Conservation (phyloP, 176 grass and related monocot genomes). For the Oryza coarctata region DNA sequence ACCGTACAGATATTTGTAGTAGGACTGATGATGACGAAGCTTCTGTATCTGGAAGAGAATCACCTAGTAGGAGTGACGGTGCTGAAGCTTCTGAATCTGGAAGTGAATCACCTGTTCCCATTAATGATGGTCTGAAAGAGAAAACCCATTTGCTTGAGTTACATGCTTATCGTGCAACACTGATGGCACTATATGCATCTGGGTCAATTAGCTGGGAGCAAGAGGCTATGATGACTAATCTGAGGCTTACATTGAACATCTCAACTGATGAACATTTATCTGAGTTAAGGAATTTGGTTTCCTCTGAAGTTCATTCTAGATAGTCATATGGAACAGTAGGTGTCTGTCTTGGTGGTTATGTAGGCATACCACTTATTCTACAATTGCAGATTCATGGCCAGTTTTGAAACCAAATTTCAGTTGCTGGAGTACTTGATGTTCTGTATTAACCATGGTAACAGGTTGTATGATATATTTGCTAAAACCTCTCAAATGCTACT, state of each 20-base stretch:
- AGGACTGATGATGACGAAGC: slow-evolving; percentile 50
- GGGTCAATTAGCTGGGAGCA: slow-evolving; percentile 96
- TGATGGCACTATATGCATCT: slow-evolving; percentile 80
- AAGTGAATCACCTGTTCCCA: slow-evolving; percentile 52
- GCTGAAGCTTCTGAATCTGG: slow-evolving; percentile 53
- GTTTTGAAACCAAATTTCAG: slow-evolving; percentile 28
- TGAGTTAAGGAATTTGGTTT: slow-evolving; percentile 71
- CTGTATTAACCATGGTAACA: slow-evolving; percentile 42
- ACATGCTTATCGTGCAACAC: slow-evolving; percentile 79
- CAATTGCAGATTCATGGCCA: slow-evolving; percentile 39
- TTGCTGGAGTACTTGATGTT: slow-evolving; percentile 38
- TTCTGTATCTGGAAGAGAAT: slow-evolving; percentile 60
- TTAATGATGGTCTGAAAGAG: slow-evolving; percentile 26
- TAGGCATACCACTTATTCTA: slow-evolving; percentile 30
- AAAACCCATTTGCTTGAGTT: slow-evolving; percentile 81
- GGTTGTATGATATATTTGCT: slow-evolving; percentile 39
- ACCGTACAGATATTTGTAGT: slow-evolving; percentile 44
- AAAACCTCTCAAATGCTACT: slow-evolving; percentile 29
- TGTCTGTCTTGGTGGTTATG: slow-evolving; percentile 10
- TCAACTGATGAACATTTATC: slow-evolving; percentile 87
- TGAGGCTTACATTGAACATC: slow-evolving; percentile 86
- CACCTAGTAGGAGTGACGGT: slow-evolving; percentile 15
- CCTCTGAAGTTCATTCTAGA: slow-evolving; percentile 52
- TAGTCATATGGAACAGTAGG: slow-evolving; percentile 35
- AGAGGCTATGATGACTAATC: slow-evolving; percentile 87